Percentiles rank a stretch among this genome's conserved stretches.
Evolutionary conservation across 2,329 filamentous ascomycete genomes (phyloP).

Genomic region (Hymenoscyphus scutula): DNA sequence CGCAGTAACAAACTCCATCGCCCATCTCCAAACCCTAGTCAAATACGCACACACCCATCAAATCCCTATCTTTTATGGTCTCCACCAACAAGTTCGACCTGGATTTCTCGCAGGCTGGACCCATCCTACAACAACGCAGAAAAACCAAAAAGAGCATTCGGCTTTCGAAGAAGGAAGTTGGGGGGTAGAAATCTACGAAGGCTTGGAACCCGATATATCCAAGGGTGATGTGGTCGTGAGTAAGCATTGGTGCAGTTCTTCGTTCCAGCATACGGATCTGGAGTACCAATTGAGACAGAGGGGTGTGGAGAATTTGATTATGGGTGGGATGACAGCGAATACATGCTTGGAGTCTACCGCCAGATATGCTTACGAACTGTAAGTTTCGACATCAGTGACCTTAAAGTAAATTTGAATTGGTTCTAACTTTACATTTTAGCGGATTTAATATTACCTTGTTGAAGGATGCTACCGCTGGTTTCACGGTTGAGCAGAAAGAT

Average conservation of each 20-base stretch:
- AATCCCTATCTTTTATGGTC: slow-evolving; percentile 39
- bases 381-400: slow-evolving; percentile 13
- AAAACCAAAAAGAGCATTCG: slow-evolving; percentile 20
- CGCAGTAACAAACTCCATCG: slow-evolving; percentile 32
- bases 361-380: slow-evolving; percentile 37
- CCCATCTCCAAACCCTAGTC: slow-evolving; percentile 31
- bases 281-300: slow-evolving; percentile 38
- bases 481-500: slow-evolving; percentile 24
- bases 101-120: slow-evolving; percentile 34
- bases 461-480: slow-evolving; percentile 33
- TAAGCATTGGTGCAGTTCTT: slow-evolving; percentile 37
- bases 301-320: slow-evolving; percentile 35
- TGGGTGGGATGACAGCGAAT: slow-evolving; percentile 37
- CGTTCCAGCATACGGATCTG: slow-evolving; percentile 39
- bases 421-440: slow-evolving; percentile 11
- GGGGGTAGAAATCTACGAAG: slow-evolving; percentile 32
- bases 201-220: slow-evolving; percentile 29
- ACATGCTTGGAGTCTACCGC: slow-evolving; percentile 39
- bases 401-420: not conserved
- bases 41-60: slow-evolving; percentile 25
- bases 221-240: slow-evolving; percentile 35
- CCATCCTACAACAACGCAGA: slow-evolving; percentile 28
- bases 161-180: slow-evolving; percentile 35
- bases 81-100: slow-evolving; percentile 34
- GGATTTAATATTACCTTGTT: slow-evolving; percentile 32